Percentiles rank a stretch among this genome's conserved stretches.
Evolutionary conservation across 257 asterid genomes (phyloP).

Genomic region (Fraxinus pennsylvanica): DNA sequence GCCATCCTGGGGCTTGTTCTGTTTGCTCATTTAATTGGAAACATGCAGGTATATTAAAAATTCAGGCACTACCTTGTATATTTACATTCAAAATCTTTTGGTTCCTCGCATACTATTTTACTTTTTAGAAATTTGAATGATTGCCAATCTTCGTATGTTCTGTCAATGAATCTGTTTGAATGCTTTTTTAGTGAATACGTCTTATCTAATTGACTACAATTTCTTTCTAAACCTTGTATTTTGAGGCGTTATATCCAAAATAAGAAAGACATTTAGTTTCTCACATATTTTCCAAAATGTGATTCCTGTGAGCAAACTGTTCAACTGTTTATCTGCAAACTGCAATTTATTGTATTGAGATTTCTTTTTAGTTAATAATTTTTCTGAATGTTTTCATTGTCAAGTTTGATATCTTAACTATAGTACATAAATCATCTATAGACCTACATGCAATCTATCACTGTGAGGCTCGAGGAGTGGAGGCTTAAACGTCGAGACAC

Average conservation of each 20-base stretch:
- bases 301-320: no score
- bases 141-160: not conserved
- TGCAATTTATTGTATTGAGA: not conserved
- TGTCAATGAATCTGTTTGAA: not conserved
- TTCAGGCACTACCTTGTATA: not conserved
- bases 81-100: not conserved
- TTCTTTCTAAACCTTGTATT: not conserved
- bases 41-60: constrained; percentile 71
- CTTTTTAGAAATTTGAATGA: not conserved
- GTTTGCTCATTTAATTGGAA: constrained; percentile 87
- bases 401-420: constrained; percentile 10
- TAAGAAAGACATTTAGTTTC: not conserved
- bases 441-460: constrained; percentile 86
- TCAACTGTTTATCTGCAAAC: no score
- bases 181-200: no score
- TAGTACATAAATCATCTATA: constrained; percentile 20
- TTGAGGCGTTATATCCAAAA: not conserved
- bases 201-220: not conserved
- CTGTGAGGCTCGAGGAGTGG: constrained; percentile 97
- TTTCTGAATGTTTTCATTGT: not conserved
- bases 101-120: not conserved
- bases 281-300: not conserved
- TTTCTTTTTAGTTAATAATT: not conserved
- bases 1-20: constrained; percentile 86
- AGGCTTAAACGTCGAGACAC: constrained; percentile 82